Evolutionary conservation across 2,329 filamentous ascomycete species (phyloP), one percentile per base, ranked within the genome.

Genomic region (Blastomyces emzantsi): DNA sequence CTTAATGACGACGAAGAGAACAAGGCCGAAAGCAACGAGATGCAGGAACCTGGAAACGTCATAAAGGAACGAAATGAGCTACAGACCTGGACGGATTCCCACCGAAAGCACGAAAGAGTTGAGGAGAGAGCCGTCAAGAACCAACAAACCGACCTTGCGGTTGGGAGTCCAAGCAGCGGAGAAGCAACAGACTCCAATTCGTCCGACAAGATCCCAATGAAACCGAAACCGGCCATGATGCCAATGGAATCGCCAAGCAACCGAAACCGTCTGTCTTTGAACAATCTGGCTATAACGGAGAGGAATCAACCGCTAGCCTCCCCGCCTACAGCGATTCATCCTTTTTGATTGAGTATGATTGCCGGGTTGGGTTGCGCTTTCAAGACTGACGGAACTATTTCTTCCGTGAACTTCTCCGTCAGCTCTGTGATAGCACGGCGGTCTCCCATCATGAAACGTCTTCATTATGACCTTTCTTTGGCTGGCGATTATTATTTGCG

Each of bases 211-310:
- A 43, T 43, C 4, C 25, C 43, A 5, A 41, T 49, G 13, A 49
- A 30, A 25, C 43, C 17, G 25, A 41, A 9, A 15, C 36, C 36
- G 36, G 36, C 36, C 36, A 47, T n/a, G 25, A 9, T 13, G 43
- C 2, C 15, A 45, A 47, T 9, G n/a, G 2, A 30, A 30, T 33
- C 47, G 69, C 81, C 80, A 69, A 81, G 49, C 5, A 28, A 82
- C 65, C 30, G 43, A 47, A 52, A 64, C 56, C 58, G 65, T 39
- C 36, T 51, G 8, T 45, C 62, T 22, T 58, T 43, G 62, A 63
- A 55, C n/a, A 52, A 61, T 49, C 61, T 62, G 30, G 41, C 64
- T 3, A 28, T 60, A 7, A 61, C 41, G 51, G 60, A 58, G 25
- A 62, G 61, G 28, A 58, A 61, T n/a, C 25, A 55, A 41, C 43